These are phyloP conservation scores for Candida sanyaensis DNA, from an alignment of 1,139 yeast genomes.

Conservation along the genomic window DNA sequence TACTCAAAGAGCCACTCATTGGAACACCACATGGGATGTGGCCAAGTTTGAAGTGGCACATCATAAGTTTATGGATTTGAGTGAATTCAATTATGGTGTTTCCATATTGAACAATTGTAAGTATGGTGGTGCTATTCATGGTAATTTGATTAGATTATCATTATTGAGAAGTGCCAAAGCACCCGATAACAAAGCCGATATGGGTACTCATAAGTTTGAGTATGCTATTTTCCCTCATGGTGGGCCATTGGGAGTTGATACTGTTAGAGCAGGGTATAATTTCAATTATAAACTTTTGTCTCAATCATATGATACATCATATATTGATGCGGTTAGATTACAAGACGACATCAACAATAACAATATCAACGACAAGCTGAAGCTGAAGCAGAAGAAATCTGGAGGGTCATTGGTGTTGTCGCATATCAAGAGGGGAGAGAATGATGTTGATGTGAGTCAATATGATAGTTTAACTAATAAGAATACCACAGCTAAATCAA, in stretches of 20 bases:
- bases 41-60: slow-evolving; percentile 96
- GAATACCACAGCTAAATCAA: slow-evolving; percentile 43
- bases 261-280: slow-evolving; percentile 75
- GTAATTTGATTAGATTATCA: slow-evolving; percentile 82
- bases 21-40: slow-evolving; percentile 91
- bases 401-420: slow-evolving; percentile 54
- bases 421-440: slow-evolving; percentile 85
- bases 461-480: slow-evolving; percentile 38
- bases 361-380: no score
- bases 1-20: slow-evolving; percentile 90
- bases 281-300: slow-evolving; percentile 61
- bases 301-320: slow-evolving; percentile 20
- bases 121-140: slow-evolving; percentile 91
- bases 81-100: slow-evolving; percentile 88
- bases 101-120: slow-evolving; percentile 80
- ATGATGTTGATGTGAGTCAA: slow-evolving; percentile 57
- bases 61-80: slow-evolving; percentile 90
- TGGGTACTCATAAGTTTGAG: slow-evolving; percentile 82
- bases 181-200: slow-evolving; percentile 91
- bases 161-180: slow-evolving; percentile 83
- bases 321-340: slow-evolving; percentile 24
- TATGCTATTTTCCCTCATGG: slow-evolving; percentile 84
- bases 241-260: slow-evolving; percentile 61
- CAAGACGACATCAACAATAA: slow-evolving; percentile 16
- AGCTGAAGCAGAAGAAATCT: no score